phyloP scores from a whole-genome alignment of 495 filamentous ascomycete genomes.

The Penicillium daleae region DNA sequence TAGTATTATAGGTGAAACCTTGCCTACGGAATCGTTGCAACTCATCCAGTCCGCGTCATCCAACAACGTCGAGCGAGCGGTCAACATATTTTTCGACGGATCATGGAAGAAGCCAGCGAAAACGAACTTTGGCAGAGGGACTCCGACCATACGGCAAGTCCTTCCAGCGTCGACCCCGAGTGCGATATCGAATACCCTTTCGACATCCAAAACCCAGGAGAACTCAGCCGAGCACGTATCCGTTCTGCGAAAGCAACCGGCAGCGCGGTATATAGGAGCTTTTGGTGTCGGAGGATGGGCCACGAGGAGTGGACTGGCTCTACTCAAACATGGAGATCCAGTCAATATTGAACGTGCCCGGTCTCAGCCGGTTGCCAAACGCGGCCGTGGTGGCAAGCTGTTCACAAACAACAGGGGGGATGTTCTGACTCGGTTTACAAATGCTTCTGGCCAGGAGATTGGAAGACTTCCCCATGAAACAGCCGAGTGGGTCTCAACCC shows the following conservation, averaged over 20 bases:
- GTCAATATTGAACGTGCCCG: conserved; percentile 88
- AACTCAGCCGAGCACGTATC: conserved; percentile 14
- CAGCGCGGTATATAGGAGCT: conserved; percentile 80
- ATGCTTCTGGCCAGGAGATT: conserved; percentile 75
- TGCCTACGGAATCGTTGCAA: conserved; percentile 55
- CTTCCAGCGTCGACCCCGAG: conserved; percentile 3
- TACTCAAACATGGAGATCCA: conserved; percentile 75
- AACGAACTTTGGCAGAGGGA: background rate
- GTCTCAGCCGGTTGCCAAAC: conserved; percentile 62
- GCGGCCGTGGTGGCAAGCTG: conserved; percentile 53
- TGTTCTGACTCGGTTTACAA: conserved; percentile 93
- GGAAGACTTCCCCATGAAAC: conserved; percentile 88
- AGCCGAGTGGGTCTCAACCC: conserved; percentile 90
- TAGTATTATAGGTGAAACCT: conserved; percentile 67
- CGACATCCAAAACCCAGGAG: background rate
- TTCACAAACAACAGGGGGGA: conserved; percentile 66
- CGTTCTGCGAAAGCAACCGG: conserved; percentile 52
- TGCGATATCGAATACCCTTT: background rate
- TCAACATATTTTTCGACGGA: conserved; percentile 91
- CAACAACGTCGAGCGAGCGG: conserved; percentile 65
- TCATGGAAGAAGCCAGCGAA: conserved; percentile 70
- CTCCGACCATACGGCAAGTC: background rate
- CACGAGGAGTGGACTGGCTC: conserved; percentile 75
- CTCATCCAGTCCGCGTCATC: conserved; percentile 62
- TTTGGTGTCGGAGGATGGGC: conserved; percentile 93